phyloP scores from a whole-genome alignment of 2,329 filamentous ascomycete genomes.

The Monilinia fructigena region DNA sequence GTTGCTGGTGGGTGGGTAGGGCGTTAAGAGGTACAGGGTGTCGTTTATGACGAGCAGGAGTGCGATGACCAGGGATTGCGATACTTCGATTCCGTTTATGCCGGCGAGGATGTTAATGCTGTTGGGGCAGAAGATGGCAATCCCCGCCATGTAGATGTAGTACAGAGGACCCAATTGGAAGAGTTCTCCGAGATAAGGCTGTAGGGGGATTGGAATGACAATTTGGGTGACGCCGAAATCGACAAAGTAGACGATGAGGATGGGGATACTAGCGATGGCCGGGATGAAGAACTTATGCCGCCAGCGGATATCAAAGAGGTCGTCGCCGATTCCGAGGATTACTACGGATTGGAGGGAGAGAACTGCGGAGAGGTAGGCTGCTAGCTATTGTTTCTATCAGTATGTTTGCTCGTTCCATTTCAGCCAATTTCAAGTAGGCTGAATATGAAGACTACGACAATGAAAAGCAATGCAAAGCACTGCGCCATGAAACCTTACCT shows the following conservation, averaged over 20 bases:
- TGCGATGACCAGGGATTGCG: conserved; percentile 89
- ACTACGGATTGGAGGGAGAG: conserved; percentile 88
- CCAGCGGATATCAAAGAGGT: conserved; percentile 98
- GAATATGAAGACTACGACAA: not conserved
- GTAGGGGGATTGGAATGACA: conserved; percentile 82
- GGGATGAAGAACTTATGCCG: conserved; percentile 98
- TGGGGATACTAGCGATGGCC: conserved; percentile 86
- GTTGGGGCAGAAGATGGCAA: conserved; percentile 97
- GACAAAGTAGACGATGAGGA: conserved; percentile 96
- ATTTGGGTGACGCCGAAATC: conserved; percentile 97
- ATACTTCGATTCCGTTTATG: conserved; percentile 97
- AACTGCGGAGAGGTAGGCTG: conserved; percentile 90
- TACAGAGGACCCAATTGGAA: conserved; percentile 81
- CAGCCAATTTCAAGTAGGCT: not conserved
- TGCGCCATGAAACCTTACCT: conserved; percentile 53
- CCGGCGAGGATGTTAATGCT: conserved; percentile 99
- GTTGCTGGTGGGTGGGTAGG: conserved; percentile 89
- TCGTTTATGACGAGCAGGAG: conserved; percentile 83
- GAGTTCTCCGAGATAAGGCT: conserved; percentile 75
- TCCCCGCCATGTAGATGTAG: conserved; percentile 94
- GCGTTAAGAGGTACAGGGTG: conserved; percentile 76
- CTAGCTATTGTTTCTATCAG: conserved; percentile 58
- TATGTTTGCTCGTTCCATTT: not conserved
- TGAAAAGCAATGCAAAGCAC: not conserved
- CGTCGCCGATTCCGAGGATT: conserved; percentile 89